Percentiles rank a stretch among this genome's conserved stretches.
phyloP scores from a whole-genome alignment of 768 basidiomycete genomes.

The Tulasnella sp. region DNA sequence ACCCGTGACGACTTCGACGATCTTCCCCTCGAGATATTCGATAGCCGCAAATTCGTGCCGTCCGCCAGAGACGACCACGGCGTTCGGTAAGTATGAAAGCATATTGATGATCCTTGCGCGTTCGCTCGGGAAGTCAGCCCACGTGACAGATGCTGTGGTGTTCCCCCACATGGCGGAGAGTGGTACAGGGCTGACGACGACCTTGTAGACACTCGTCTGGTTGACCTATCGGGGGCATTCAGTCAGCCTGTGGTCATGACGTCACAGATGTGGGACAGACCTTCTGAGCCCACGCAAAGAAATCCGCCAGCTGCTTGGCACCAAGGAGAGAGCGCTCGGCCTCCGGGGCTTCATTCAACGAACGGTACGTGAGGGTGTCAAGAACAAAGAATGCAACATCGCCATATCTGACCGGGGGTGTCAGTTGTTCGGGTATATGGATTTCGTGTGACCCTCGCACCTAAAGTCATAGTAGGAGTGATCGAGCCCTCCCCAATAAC shows the following conservation, averaged over 20 bases:
- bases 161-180: slow-evolving; percentile 57
- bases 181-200: slow-evolving; percentile 60
- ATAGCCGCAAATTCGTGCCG: slow-evolving; percentile 69
- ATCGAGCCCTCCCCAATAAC: slow-evolving; percentile 27
- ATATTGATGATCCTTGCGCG: slow-evolving; percentile 44
- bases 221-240: slow-evolving; percentile 43
- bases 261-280: slow-evolving; percentile 23
- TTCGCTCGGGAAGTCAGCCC: slow-evolving; percentile 52
- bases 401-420: slow-evolving; percentile 30
- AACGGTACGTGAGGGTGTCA: slow-evolving; percentile 54
- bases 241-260: background rate
- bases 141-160: slow-evolving; percentile 47
- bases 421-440: background rate
- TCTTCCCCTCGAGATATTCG: slow-evolving; percentile 38
- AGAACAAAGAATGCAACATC: slow-evolving; percentile 68
- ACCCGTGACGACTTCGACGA: slow-evolving; percentile 55
- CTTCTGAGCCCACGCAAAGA: slow-evolving; percentile 50
- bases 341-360: slow-evolving; percentile 14
- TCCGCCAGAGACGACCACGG: slow-evolving; percentile 58
- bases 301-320: slow-evolving; percentile 43
- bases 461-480: slow-evolving; percentile 47
- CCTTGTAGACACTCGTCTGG: slow-evolving; percentile 61
- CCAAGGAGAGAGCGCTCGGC: slow-evolving; percentile 40
- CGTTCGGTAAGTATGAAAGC: slow-evolving; percentile 56
- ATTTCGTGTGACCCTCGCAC: background rate